Conservation (phyloP, 2,329 filamentous ascomycete genomes). For the Penicillium sp. region DNA sequence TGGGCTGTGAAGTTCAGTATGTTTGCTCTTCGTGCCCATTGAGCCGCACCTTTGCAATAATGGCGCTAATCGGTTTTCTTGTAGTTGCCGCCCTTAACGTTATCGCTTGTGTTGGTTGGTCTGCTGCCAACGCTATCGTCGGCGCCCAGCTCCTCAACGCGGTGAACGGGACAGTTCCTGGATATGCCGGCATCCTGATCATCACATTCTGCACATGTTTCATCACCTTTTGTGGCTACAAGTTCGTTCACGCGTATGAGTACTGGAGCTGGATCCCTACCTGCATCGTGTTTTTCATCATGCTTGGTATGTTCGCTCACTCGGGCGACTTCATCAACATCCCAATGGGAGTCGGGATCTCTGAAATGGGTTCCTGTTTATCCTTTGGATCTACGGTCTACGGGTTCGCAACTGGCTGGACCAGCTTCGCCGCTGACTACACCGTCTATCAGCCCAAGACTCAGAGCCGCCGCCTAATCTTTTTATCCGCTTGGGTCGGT, state of each 20-base stretch:
- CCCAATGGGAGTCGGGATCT: conserved; percentile 58
- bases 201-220: conserved; percentile 67
- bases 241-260: conserved; percentile 74
- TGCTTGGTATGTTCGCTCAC: conserved; percentile 66
- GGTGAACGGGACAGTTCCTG: conserved; percentile 67
- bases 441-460: conserved; percentile 71
- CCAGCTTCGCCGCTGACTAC: conserved; percentile 72
- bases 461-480: conserved; percentile 62
- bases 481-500: conserved; percentile 67
- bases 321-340: conserved; percentile 64
- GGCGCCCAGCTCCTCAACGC: conserved; percentile 75
- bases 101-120: conserved; percentile 72
- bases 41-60: neutral
- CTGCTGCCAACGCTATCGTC: conserved; percentile 74
- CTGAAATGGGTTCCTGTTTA: conserved; percentile 62
- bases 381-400: conserved; percentile 67
- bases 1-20: conserved; percentile 66
- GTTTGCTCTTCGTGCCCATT: conserved; percentile 17
- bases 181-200: conserved; percentile 71
- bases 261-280: conserved; percentile 72
- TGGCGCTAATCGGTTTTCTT: conserved; percentile 10
- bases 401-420: conserved; percentile 72
- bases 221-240: conserved; percentile 73
- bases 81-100: conserved; percentile 68
- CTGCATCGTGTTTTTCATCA: conserved; percentile 70